Percentiles rank a stretch among this genome's conserved stretches.
phyloP scores from a whole-genome alignment of 108 stramenopile genomes.

The Pseudonitzschia delicatissima region DNA sequence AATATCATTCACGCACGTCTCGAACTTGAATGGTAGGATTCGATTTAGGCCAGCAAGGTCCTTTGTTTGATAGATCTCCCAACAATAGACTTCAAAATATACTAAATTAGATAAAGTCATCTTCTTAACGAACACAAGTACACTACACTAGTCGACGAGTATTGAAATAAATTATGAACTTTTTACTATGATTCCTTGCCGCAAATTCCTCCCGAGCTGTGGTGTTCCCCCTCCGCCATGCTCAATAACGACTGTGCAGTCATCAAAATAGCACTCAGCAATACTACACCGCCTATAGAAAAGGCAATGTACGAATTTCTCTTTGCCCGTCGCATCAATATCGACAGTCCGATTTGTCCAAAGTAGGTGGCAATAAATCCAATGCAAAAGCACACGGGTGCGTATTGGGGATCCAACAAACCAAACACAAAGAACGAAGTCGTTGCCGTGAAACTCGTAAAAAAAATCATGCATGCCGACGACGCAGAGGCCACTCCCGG shows the following conservation, averaged over 20 bases:
- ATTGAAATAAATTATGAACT: no score
- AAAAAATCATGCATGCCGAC: constrained; percentile 90
- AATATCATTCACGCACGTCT: no score
- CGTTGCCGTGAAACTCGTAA: constrained; percentile 93
- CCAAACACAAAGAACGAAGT: constrained; percentile 88
- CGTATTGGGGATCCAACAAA: constrained; percentile 76
- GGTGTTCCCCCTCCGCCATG: constrained; percentile 49
- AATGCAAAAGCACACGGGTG: constrained; percentile 60
- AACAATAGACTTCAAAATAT: no score
- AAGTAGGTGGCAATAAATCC: constrained; percentile 79
- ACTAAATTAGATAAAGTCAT: no score
- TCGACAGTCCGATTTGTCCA: constrained; percentile 76
- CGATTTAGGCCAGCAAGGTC: no score
- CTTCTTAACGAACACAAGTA: no score
- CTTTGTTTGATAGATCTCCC: no score
- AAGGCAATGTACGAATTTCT: constrained; percentile 91
- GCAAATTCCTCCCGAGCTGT: constrained; percentile 55
- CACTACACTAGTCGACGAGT: no score
- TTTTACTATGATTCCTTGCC: constrained; percentile 30
- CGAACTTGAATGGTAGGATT: no score
- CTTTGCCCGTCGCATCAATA: constrained; percentile 65
- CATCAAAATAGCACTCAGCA: constrained; percentile 68
- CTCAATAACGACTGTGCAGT: constrained; percentile 53
- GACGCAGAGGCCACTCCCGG: constrained; percentile 81
- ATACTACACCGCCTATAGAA: constrained; percentile 85